These are phyloP conservation scores for Pseudonitzschia delicatissima DNA, from an alignment of 108 stramenopile genomes.

Conservation along the genomic window DNA sequence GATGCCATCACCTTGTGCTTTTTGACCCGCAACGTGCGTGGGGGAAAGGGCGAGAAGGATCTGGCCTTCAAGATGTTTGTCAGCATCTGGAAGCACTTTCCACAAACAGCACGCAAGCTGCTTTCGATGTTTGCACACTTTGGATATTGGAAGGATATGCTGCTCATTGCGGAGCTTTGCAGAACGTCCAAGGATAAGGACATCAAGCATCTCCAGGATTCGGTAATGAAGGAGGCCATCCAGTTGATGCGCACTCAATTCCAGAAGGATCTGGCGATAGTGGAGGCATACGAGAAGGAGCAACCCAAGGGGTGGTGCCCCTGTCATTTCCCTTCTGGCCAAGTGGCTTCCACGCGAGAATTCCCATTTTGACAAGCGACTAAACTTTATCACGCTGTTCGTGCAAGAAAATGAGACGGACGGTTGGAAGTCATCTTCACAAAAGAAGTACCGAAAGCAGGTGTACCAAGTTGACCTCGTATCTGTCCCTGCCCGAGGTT, in stretches of 20 bases:
- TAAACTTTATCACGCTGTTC: slow-evolving; percentile 15
- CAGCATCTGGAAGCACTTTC: slow-evolving; percentile 2
- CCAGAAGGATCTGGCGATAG: slow-evolving; percentile 11
- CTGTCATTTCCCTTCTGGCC: slow-evolving; percentile 26
- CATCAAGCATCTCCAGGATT: not conserved
- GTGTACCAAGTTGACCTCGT: slow-evolving; percentile 15
- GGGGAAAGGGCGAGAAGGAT: slow-evolving; percentile 48
- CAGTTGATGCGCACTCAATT: slow-evolving; percentile 8
- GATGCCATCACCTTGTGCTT: slow-evolving; percentile 32
- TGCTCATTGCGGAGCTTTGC: not conserved
- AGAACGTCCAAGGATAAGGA: not conserved
- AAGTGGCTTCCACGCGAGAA: slow-evolving; percentile 45
- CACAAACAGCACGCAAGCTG: slow-evolving; percentile 20
- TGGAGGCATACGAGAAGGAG: slow-evolving; percentile 6
- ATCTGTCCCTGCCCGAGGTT: slow-evolving; percentile 37
- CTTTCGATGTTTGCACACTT: slow-evolving; percentile 36
- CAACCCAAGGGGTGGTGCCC: not conserved
- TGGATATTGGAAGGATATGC: slow-evolving; percentile 44
- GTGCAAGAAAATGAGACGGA: not conserved
- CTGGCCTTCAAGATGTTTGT: slow-evolving; percentile 27
- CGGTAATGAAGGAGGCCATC: slow-evolving; percentile 8
- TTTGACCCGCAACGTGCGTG: slow-evolving; percentile 40
- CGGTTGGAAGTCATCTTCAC: slow-evolving; percentile 11
- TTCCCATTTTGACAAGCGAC: slow-evolving; percentile 31
- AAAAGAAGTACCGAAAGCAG: slow-evolving; percentile 26